A percentile compares a stretch with the other conserved stretches of the same genome.
Conservation (phyloP, 805 yeast genomes). For the Wickerhamomyces hampshirensis region DNA sequence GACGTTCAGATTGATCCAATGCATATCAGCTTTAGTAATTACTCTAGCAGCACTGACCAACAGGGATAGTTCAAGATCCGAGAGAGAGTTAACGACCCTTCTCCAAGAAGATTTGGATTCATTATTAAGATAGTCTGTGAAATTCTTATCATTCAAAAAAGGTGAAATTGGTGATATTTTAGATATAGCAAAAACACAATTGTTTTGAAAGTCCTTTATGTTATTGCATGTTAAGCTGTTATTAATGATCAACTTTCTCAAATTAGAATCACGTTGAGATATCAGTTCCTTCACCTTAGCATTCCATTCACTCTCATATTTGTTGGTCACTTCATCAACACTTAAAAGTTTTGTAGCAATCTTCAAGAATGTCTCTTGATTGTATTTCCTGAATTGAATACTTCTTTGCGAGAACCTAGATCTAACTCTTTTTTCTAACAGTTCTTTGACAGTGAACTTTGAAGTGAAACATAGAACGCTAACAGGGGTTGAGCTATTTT, state of each 20-base stretch:
- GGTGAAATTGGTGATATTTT: conserved; percentile 26
- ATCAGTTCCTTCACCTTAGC: conserved; percentile 27
- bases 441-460: conserved; percentile 69
- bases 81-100: conserved; percentile 35
- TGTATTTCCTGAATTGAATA: conserved; percentile 50
- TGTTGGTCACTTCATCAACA: conserved; percentile 25
- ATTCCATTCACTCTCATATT: conserved; percentile 40
- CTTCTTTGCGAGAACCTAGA: conserved; percentile 83
- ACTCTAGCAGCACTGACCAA: conserved; percentile 75
- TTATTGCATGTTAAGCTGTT: conserved; percentile 60
- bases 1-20: conserved; percentile 67
- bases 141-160: conserved; percentile 19
- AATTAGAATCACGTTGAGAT: conserved; percentile 22
- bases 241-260: conserved; percentile 34
- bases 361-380: conserved; percentile 41
- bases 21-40: conserved; percentile 50
- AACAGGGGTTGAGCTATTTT: conserved; percentile 62
- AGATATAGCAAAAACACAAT: conserved; percentile 39
- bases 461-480: conserved; percentile 79
- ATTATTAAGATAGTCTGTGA: conserved; percentile 26
- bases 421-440: conserved; percentile 85
- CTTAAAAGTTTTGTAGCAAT: conserved; percentile 39
- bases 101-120: conserved; percentile 23
- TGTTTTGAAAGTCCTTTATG: conserved; percentile 43
- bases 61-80: conserved; percentile 68